These are phyloP conservation scores for Venturiaceae sp. DNA, from an alignment of 2,329 filamentous ascomycete genomes.

Conservation along the genomic window DNA sequence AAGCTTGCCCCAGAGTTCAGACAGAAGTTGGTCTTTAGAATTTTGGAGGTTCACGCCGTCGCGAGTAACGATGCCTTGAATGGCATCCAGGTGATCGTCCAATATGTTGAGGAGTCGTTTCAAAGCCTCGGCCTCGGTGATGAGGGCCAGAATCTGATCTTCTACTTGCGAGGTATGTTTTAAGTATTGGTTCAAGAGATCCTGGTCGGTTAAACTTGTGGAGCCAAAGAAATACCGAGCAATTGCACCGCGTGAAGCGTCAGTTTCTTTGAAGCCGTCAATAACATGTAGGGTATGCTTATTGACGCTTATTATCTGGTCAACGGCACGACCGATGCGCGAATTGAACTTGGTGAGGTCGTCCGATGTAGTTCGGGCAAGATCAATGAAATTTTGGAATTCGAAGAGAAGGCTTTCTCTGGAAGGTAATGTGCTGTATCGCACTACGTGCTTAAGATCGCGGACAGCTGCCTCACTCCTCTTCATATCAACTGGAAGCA, in stretches of 20 bases:
- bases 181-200: slow-evolving; percentile 64
- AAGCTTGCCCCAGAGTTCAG: slow-evolving; percentile 62
- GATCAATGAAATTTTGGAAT: slow-evolving; percentile 66
- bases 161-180: slow-evolving; percentile 61
- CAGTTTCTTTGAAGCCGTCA: slow-evolving; percentile 44
- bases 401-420: slow-evolving; percentile 64
- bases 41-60: slow-evolving; percentile 50
- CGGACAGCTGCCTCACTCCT: slow-evolving; percentile 63
- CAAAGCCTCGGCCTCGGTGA: slow-evolving; percentile 60
- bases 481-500: slow-evolving; percentile 71
- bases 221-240: slow-evolving; percentile 35
- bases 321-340: slow-evolving; percentile 63
- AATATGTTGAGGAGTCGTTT: slow-evolving; percentile 56
- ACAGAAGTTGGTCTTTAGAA: slow-evolving; percentile 56
- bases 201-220: slow-evolving; percentile 48
- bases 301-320: slow-evolving; percentile 65
- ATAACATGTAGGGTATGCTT: slow-evolving; percentile 64
- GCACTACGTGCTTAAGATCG: slow-evolving; percentile 63
- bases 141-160: slow-evolving; percentile 57
- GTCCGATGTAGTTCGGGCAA: slow-evolving; percentile 52
- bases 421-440: slow-evolving; percentile 57
- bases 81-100: slow-evolving; percentile 59
- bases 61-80: slow-evolving; percentile 58
- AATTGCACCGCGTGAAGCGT: slow-evolving; percentile 29
- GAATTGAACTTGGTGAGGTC: slow-evolving; percentile 69